Conservation (phyloP, 495 filamentous ascomycete species). For the Astrocystis sublimbata region DNA sequence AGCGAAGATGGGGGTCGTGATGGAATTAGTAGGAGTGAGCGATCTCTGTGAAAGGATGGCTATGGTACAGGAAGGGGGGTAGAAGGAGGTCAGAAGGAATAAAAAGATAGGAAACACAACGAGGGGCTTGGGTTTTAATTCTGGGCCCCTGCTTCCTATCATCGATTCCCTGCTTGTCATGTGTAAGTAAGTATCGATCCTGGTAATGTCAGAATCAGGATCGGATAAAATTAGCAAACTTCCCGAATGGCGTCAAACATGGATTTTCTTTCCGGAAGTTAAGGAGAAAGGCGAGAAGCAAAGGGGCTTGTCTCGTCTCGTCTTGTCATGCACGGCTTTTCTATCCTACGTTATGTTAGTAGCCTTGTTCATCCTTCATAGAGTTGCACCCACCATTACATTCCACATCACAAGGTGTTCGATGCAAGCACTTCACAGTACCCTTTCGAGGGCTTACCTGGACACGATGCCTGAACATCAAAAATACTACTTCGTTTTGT, state of each 20-base stretch:
- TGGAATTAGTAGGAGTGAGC: constrained; percentile 17
- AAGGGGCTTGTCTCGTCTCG: too few species aligned
- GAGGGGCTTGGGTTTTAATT: constrained; percentile 1
- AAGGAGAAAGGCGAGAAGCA: too few species aligned
- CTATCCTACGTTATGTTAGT: not conserved
- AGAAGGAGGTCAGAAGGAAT: constrained; percentile 2
- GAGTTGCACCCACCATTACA: constrained; percentile 14
- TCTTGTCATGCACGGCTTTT: constrained; percentile 19
- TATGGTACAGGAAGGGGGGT: constrained; percentile 1
- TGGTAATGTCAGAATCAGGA: constrained; percentile 19
- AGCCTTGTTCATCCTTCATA: constrained; percentile 19
- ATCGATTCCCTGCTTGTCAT: constrained; percentile 4
- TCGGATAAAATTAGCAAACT: constrained; percentile 8
- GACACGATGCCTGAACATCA: too few species aligned
- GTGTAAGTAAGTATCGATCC: constrained; percentile 30
- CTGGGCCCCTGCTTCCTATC: not conserved
- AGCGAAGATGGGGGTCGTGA: constrained; percentile 16
- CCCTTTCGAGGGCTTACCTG: too few species aligned
- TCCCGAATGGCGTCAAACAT: constrained; percentile 18
- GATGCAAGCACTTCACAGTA: not conserved
- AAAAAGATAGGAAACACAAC: not conserved
- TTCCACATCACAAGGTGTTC: not conserved
- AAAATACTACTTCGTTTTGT: not conserved
- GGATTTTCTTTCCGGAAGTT: constrained; percentile 14
- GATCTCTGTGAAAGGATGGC: constrained; percentile 8